These are phyloP conservation scores for Pseudogymnoascus sp. DNA, from an alignment of 2,329 filamentous ascomycete species.

Conservation along the genomic window DNA sequence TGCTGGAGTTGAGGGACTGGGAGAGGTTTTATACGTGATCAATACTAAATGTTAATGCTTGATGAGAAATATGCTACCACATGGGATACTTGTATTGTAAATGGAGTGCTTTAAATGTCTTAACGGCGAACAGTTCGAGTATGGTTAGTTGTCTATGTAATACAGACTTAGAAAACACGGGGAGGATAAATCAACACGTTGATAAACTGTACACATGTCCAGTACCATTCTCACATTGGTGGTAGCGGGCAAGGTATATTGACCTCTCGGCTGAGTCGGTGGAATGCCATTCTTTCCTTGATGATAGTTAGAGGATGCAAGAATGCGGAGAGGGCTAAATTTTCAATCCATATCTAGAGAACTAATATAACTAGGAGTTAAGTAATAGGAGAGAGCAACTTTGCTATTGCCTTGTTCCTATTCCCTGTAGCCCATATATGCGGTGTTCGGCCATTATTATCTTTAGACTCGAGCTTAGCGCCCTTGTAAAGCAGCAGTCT, in stretches of 20 bases:
- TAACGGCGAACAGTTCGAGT: not conserved
- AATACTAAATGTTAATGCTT: slow-evolving; percentile 7
- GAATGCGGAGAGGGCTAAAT: too few relatives aligned
- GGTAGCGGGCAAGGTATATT: not conserved
- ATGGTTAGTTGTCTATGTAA: not conserved
- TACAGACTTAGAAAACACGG: not conserved
- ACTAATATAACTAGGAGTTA: not conserved
- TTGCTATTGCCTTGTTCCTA: too few relatives aligned
- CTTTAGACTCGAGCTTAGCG: too few relatives aligned
- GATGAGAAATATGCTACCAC: not conserved
- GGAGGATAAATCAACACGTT: not conserved
- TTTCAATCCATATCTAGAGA: not conserved
- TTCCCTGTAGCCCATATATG: too few relatives aligned
- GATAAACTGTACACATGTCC: not conserved
- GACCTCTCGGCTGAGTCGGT: not conserved
- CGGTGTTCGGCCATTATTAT: too few relatives aligned
- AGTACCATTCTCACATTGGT: not conserved
- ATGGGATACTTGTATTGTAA: not conserved
- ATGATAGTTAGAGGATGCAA: too few relatives aligned
- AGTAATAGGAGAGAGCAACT: slow-evolving; percentile 10
- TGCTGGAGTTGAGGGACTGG: not conserved
- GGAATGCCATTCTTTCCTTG: not conserved
- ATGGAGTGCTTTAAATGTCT: not conserved
- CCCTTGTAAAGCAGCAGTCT: too few relatives aligned
- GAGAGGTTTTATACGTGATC: not conserved